phyloP scores from a whole-genome alignment of 106 monocot genomes.

The Narthecium ossifragum region DNA sequence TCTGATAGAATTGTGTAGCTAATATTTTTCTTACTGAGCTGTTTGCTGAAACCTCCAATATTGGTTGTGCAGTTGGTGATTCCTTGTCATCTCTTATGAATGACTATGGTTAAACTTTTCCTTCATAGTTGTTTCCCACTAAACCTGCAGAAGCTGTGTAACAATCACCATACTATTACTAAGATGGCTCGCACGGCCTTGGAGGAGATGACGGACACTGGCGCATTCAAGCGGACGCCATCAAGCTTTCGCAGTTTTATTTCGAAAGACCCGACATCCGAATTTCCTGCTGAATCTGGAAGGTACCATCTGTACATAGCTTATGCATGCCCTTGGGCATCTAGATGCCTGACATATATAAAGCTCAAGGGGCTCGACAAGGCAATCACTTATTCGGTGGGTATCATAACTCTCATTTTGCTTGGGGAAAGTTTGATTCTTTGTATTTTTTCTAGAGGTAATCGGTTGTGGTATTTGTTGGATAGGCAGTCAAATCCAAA shows the following conservation, averaged over 20 bases:
- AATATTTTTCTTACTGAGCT: too few species aligned
- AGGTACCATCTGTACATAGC: conserved; percentile 94
- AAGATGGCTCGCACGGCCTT: conserved; percentile 73
- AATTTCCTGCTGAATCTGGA: conserved; percentile 80
- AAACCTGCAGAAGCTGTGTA: too few species aligned
- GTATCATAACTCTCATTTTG: not conserved
- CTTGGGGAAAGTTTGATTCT: not conserved
- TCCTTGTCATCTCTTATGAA: too few species aligned
- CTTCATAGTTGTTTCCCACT: too few species aligned
- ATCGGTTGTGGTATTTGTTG: not conserved
- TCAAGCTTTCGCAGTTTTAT: conserved; percentile 78
- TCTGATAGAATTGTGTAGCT: too few species aligned
- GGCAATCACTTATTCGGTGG: conserved; percentile 64
- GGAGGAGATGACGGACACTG: conserved; percentile 57
- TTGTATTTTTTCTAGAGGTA: not conserved
- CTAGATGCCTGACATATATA: conserved; percentile 70
- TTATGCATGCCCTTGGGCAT: conserved; percentile 98
- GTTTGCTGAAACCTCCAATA: too few species aligned
- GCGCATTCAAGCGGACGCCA: conserved; percentile 68
- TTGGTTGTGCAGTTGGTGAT: too few species aligned
- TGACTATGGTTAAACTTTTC: too few species aligned
- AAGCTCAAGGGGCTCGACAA: conserved; percentile 87
- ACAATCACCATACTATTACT: too few species aligned
- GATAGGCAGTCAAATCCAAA: conserved; percentile 67
- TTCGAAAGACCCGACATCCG: conserved; percentile 48